These are phyloP conservation scores for Polysphondylium violaceum DNA, from an alignment of 78 protist genomes.

Conservation along the genomic window DNA sequence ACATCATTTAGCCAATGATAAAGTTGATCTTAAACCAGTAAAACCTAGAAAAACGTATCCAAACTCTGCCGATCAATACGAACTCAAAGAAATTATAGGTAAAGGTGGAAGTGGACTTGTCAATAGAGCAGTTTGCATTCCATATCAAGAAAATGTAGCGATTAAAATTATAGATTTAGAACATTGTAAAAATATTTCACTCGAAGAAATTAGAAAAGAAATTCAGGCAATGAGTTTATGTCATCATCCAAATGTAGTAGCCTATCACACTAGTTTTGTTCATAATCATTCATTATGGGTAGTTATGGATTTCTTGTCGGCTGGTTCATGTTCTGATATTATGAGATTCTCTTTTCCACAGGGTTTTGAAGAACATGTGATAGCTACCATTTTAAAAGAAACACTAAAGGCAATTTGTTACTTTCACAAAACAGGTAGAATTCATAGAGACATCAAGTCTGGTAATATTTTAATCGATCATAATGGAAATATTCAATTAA, in stretches of 20 bases:
- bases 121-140: conserved; percentile 42
- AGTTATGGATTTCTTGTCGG: conserved; percentile 92
- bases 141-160: conserved; percentile 53
- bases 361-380: conserved; percentile 81
- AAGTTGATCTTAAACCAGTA: background rate
- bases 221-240: conserved; percentile 76
- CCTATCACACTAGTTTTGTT: conserved; percentile 78
- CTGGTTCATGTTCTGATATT: conserved; percentile 91
- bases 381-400: conserved; percentile 83
- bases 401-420: conserved; percentile 59
- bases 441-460: conserved; percentile 88
- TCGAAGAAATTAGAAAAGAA: conserved; percentile 74
- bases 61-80: conserved; percentile 64
- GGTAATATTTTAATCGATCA: conserved; percentile 85
- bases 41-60: conserved; percentile 51
- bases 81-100: conserved; percentile 68
- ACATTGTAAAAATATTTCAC: conserved; percentile 71
- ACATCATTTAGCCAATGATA: conserved; percentile 17
- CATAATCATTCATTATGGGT: conserved; percentile 87
- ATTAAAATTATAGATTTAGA: conserved; percentile 78
- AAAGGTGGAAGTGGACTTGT: conserved; percentile 80
- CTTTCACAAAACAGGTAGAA: conserved; percentile 79
- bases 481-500: conserved; percentile 71
- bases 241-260: conserved; percentile 80
- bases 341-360: conserved; percentile 75